Evolutionary conservation across 1,284 basidiomycete genomes (phyloP), one percentile per base, ranked within the genome.

Genomic region (Amylostereum chailletii): DNA sequence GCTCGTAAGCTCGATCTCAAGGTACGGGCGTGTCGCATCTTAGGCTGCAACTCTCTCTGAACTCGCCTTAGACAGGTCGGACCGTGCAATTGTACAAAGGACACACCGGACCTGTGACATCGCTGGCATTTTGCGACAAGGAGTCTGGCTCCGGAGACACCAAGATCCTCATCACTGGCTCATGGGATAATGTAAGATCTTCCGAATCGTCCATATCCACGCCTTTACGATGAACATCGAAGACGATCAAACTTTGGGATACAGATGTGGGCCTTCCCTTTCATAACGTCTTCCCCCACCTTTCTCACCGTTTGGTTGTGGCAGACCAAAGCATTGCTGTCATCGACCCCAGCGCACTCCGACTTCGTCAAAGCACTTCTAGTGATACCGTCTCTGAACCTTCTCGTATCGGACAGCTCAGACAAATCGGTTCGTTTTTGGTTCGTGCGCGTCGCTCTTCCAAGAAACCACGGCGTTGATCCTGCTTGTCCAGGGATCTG

Each of bases 361-460:
- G 93, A 96, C 65, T 96, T 96, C 58, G 77, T 96, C 52, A 96
- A 95, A 68, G 72, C 77, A 32, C 68, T 95, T 30, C 72, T 83
- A 39, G 78, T 89, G 31, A 67, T 94, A 10, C 79, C 86, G 1
- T 67, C 74, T 1, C 69, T 83, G 5, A 68, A 74, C 3, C 65
- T 94, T 10, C 67, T 98, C 30, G 71, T 94, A 5, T 94, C 94
- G 0, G 89, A 89, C 11, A 84, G 92, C 27, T 96, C 94, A 5
- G 95, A 99, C 66, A 93, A 94, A 59, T 81, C 85, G 10, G 72
- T 94, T 42, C 81, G 92, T 52, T 73, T 97, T 53, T 97, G 94
- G 94, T 92, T 55, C 44, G 66, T 54, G 45, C 43, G 6, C 2
- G 7, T 29, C 19, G 9, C n/a, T 7, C 40, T 31, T 19, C 32